Evolutionary conservation across 2,329 filamentous ascomycete genomes (phyloP), one percentile per base, ranked within the genome.

Genomic region (Aspergillus sp.): DNA sequence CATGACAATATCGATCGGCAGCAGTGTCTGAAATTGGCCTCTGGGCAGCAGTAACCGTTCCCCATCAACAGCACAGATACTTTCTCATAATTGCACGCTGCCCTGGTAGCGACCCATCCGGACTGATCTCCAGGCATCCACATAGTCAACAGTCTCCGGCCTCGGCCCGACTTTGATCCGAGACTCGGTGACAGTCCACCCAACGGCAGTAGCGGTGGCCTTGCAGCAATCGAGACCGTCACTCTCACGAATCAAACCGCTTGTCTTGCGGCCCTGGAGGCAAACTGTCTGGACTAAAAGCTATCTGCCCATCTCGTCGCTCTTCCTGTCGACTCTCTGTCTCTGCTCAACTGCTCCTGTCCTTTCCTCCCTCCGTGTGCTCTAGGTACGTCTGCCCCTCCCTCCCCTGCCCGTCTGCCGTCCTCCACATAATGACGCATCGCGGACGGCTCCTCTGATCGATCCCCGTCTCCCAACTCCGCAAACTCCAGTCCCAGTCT

Each of bases 391-490:
- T 58, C 39, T 54, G 30, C 51, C 33, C 30, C 51, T 54, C 53
- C 33, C 41, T 30, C 56, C 22, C 34, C 34, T 57, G 12, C 46
- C 19, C 42, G 33, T 46, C 42, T 47, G 27, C 48, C 50, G 27
- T 54, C 37, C 58, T 60, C 65, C 63, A 65, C 65, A 68, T 70
- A 66, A 73, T 73, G 71, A 73, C 71, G 71, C 71, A 73, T 72
- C 13, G 5, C 34, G 13, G 34, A 13, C 34, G 27, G 27, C 34
- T 69, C 63, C 64, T 68, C 62, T 62, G 64, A 62, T 53, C 22
- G 48, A 45, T 45, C 44, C 55, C 57, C 51, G 55, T 58, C 57
- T 53, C 55, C 34, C 45, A 50, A 22, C 27, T 20, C 24, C 33
- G 34, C 49, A 46, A 50, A 33, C 56, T 50, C 48, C 62, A 57